A percentile compares a stretch with the other conserved stretches of the same genome.
phyloP scores from a whole-genome alignment of 2,329 filamentous ascomycete genomes.

The Scytalidium sp. region DNA sequence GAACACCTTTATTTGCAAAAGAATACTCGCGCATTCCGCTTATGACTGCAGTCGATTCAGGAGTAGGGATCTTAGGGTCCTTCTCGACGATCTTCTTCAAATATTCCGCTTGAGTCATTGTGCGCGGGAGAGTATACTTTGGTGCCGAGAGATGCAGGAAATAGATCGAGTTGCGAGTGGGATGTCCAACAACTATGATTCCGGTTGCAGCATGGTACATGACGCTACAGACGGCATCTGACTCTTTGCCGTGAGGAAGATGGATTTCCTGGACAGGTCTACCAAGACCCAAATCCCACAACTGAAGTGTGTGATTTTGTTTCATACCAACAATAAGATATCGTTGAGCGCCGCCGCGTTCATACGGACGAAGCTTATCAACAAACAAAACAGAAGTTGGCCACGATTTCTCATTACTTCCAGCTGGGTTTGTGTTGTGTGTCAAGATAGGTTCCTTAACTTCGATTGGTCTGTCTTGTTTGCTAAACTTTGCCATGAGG shows the following conservation, averaged over 20 bases:
- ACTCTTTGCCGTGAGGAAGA: conserved; percentile 92
- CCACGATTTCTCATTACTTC: conserved; percentile 82
- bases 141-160: conserved; percentile 94
- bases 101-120: conserved; percentile 84
- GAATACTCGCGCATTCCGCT: conserved; percentile 96
- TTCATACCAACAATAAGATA: conserved; percentile 98
- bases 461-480: conserved; percentile 57
- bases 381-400: conserved; percentile 94
- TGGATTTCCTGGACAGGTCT: conserved; percentile 98
- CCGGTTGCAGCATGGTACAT: conserved; percentile 89
- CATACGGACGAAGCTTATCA: conserved; percentile 92
- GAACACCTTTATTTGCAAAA: conserved; percentile 78
- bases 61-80: conserved; percentile 71
- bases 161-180: conserved; percentile 95
- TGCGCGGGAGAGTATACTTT: conserved; percentile 76
- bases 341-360: conserved; percentile 82
- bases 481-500: neutral
- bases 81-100: conserved; percentile 73
- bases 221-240: conserved; percentile 96
- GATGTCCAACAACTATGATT: conserved; percentile 92
- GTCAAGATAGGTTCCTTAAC: conserved; percentile 85
- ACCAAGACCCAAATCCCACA: conserved; percentile 94
- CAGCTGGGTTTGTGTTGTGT: conserved; percentile 76
- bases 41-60: conserved; percentile 94
- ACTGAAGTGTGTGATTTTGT: conserved; percentile 96